A percentile compares a stretch with the other conserved stretches of the same genome.
Evolutionary conservation across 108 stramenopile species (phyloP).

Genomic region (Ochromonas danica): DNA sequence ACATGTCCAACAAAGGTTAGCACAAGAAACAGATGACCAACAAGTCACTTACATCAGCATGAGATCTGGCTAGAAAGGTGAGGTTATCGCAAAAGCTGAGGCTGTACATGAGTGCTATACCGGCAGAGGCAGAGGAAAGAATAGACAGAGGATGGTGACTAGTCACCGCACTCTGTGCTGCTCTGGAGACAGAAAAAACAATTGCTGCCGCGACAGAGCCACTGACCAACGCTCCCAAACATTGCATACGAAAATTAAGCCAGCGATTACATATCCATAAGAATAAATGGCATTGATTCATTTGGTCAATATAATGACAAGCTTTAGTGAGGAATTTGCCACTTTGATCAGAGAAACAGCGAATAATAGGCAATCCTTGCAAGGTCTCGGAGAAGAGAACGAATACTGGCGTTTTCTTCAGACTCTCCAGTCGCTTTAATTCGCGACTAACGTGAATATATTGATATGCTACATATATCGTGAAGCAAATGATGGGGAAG

Average conservation of each 20-base stretch:
- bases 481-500: constrained; percentile 5
- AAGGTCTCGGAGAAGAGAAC: constrained; percentile 83
- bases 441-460: constrained; percentile 65
- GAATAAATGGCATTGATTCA: constrained; percentile 78
- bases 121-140: background rate
- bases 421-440: constrained; percentile 80
- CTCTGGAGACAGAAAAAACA: constrained; percentile 25
- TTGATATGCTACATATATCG: constrained; percentile 3
- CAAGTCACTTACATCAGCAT: constrained; percentile 5
- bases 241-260: constrained; percentile 84
- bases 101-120: constrained; percentile 49
- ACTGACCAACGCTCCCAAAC: constrained; percentile 70
- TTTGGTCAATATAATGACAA: constrained; percentile 71
- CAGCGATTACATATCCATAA: constrained; percentile 79
- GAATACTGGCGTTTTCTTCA: constrained; percentile 78
- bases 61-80: background rate
- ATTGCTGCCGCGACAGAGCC: constrained; percentile 63
- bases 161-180: background rate
- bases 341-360: constrained; percentile 78
- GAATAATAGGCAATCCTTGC: constrained; percentile 82
- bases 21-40: background rate
- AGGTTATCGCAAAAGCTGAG: constrained; percentile 31
- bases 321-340: constrained; percentile 49
- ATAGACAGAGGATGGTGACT: background rate
- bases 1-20: background rate